phyloP scores from a whole-genome alignment of 345 rosid genomes.

The Pseudoturritis turrita region DNA sequence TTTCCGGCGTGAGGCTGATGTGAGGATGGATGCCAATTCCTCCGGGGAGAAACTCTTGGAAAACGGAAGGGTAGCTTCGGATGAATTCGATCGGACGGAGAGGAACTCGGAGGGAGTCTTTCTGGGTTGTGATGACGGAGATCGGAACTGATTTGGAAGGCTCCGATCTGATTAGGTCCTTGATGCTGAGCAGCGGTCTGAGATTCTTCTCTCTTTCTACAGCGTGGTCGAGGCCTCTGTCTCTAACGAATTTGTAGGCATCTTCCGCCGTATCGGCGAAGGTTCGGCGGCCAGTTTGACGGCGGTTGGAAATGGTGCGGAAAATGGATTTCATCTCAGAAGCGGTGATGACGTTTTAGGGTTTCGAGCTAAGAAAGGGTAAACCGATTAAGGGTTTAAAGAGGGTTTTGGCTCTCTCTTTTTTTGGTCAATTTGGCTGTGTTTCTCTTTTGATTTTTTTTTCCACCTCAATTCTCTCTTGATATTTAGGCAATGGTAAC shows the following conservation, averaged over 20 bases:
- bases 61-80: slow-evolving; percentile 68
- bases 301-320: slow-evolving; percentile 26
- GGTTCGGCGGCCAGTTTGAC: slow-evolving; percentile 18
- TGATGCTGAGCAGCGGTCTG: slow-evolving; percentile 55
- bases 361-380: background rate
- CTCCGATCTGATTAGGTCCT: slow-evolving; percentile 73
- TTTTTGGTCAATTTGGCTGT: no score
- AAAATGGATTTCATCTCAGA: slow-evolving; percentile 31
- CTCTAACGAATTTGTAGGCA: slow-evolving; percentile 49
- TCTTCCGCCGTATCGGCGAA: slow-evolving; percentile 37
- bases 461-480: no score
- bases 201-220: slow-evolving; percentile 85
- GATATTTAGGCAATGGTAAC: no score
- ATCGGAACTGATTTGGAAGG: slow-evolving; percentile 87
- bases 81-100: slow-evolving; percentile 86
- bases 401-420: slow-evolving; percentile 3
- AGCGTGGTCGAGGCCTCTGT: slow-evolving; percentile 96
- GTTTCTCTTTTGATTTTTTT: no score
- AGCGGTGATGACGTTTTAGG: slow-evolving; percentile 12
- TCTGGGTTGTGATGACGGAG: slow-evolving; percentile 49
- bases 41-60: slow-evolving; percentile 75
- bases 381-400: slow-evolving; percentile 26
- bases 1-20: slow-evolving; percentile 71
- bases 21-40: slow-evolving; percentile 73
- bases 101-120: slow-evolving; percentile 55